phyloP scores from a whole-genome alignment of 352 stramenopile species.

The Aphanomyces euteiches region DNA sequence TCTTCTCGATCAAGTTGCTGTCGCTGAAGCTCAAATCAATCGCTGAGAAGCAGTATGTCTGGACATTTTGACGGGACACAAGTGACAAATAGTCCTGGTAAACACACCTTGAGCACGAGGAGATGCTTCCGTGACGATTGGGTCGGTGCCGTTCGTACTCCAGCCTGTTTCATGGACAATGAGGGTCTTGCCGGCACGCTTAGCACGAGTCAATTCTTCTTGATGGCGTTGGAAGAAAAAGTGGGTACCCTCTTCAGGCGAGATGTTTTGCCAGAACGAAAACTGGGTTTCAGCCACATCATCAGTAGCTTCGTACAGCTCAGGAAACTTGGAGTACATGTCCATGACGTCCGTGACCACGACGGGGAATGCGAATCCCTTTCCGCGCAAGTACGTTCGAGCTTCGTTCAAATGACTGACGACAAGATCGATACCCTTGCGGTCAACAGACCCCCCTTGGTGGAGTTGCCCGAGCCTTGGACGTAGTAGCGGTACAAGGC shows the following conservation, averaged over 20 bases:
- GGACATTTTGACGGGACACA: constrained; percentile 43
- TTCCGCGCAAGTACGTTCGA: constrained; percentile 43
- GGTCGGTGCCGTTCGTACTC: constrained; percentile 45
- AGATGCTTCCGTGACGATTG: constrained; percentile 39
- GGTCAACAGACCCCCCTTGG: neutral
- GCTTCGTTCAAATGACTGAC: constrained; percentile 56
- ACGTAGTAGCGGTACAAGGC: constrained; percentile 60
- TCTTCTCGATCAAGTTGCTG: constrained; percentile 43
- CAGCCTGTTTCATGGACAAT: constrained; percentile 72
- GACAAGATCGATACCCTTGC: constrained; percentile 10
- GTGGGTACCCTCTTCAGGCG: constrained; percentile 47
- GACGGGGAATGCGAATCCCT: constrained; percentile 45
- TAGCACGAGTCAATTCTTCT: constrained; percentile 42
- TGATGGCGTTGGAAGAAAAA: constrained; percentile 56
- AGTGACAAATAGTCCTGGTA: constrained; percentile 67
- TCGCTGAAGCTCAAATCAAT: constrained; percentile 63
- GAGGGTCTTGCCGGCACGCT: constrained; percentile 50
- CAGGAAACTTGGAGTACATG: constrained; percentile 56
- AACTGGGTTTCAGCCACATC: constrained; percentile 77
- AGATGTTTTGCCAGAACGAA: constrained; percentile 59
- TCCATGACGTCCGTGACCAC: constrained; percentile 71
- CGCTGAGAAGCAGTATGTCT: constrained; percentile 73
- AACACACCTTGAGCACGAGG: constrained; percentile 57
- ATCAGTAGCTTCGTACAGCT: constrained; percentile 60
- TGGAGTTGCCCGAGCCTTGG: neutral